A percentile compares a stretch with the other conserved stretches of the same genome.
These are phyloP conservation scores for Yarrowia sp. DNA, from an alignment of 805 yeast species.

Conservation along the genomic window DNA sequence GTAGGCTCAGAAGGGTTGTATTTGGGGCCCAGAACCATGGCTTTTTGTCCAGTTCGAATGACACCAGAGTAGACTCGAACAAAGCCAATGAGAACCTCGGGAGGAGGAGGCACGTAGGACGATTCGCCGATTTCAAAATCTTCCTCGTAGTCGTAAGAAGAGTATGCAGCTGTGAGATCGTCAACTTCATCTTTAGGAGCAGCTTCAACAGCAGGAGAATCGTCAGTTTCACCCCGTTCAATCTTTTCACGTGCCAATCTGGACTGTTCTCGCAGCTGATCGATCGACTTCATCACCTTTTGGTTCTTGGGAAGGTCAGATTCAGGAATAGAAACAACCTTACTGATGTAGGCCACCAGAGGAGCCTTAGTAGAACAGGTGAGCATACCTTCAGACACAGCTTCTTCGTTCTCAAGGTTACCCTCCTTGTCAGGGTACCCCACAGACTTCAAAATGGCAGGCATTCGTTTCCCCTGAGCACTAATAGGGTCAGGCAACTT, in stretches of 20 bases:
- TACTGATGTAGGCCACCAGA: constrained; percentile 76
- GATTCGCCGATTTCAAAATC: constrained; percentile 45
- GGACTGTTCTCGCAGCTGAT: constrained; percentile 31
- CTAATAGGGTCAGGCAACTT: constrained; percentile 75
- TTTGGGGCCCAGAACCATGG: constrained; percentile 81
- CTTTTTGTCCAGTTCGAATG: constrained; percentile 65
- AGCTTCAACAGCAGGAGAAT: neutral
- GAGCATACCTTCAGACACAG: constrained; percentile 54
- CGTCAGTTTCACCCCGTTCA: constrained; percentile 21
- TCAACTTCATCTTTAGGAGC: constrained; percentile 36
- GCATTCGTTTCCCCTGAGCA: constrained; percentile 73
- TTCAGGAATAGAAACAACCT: constrained; percentile 81
- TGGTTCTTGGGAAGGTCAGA: constrained; percentile 66
- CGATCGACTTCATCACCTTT: constrained; percentile 35
- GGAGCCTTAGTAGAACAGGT: constrained; percentile 67
- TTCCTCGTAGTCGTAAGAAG: constrained; percentile 52
- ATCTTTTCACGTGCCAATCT: constrained; percentile 31
- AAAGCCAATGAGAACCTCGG: constrained; percentile 78
- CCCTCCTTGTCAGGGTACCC: constrained; percentile 44
- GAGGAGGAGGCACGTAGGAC: constrained; percentile 33
- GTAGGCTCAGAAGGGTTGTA: constrained; percentile 64
- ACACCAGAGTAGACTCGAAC: constrained; percentile 88
- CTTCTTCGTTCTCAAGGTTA: neutral
- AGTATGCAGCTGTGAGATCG: constrained; percentile 40
- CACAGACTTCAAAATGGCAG: constrained; percentile 58